Conservation (phyloP, 768 basidiomycete genomes). For the Tephrocybe sp. region DNA sequence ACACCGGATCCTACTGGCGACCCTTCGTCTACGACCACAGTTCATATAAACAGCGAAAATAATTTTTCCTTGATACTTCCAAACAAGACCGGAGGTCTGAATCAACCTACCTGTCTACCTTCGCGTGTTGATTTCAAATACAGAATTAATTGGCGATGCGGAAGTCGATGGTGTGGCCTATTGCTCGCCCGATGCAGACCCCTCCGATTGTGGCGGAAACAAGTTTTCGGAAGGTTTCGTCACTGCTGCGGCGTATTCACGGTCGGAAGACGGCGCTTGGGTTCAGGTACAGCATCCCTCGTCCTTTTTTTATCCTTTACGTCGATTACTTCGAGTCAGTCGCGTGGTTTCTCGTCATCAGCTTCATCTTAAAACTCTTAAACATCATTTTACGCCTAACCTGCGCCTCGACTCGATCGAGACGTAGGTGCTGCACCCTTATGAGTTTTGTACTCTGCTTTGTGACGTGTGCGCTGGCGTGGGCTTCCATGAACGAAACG, state of each 20-base stretch:
- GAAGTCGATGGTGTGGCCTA: conserved; percentile 20
- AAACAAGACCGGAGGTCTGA: conserved; percentile 9
- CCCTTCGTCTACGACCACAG: conserved; percentile 18
- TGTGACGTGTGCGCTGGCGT: no score
- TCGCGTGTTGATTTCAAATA: neutral
- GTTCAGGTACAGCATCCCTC: conserved; percentile 16
- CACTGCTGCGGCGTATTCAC: conserved; percentile 15
- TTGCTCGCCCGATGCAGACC: conserved; percentile 10
- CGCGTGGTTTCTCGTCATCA: neutral
- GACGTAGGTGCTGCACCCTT: no score
- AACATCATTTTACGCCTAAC: no score
- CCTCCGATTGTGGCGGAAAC: conserved; percentile 10
- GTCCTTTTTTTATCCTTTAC: neutral
- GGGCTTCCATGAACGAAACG: no score
- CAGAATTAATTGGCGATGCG: conserved; percentile 20
- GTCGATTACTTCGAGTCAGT: neutral
- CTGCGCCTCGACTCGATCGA: no score
- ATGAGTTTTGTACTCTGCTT: no score
- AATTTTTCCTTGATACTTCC: conserved; percentile 22
- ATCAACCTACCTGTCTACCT: neutral
- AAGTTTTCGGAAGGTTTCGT: conserved; percentile 18
- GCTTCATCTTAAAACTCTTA: no score
- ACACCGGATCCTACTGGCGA: conserved; percentile 22
- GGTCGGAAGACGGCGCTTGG: conserved; percentile 17
- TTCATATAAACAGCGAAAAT: conserved; percentile 15